Percentiles rank a stretch among this genome's conserved stretches.
Conservation (phyloP, 2,329 filamentous ascomycete genomes). For the Magnaporthiopsis poae region DNA sequence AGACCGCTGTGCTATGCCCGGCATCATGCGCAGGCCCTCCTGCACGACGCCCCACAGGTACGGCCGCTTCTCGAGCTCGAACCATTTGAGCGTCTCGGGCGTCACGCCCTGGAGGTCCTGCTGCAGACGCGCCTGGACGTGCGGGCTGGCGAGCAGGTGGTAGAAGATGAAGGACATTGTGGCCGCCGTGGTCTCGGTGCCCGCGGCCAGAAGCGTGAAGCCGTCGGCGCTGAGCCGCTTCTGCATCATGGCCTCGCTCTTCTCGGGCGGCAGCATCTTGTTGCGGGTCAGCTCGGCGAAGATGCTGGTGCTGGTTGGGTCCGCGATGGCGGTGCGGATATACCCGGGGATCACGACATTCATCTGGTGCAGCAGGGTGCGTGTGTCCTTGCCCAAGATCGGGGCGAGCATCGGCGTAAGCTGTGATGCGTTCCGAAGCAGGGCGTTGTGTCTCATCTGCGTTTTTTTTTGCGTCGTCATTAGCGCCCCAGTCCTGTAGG, state of each 20-base stretch:
- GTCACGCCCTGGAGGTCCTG: slow-evolving; percentile 19
- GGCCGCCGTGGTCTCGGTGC: slow-evolving; percentile 27
- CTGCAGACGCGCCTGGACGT: slow-evolving; percentile 16
- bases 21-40: slow-evolving; percentile 18
- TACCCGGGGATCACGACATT: slow-evolving; percentile 13
- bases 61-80: slow-evolving; percentile 27
- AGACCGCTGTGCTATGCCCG: slow-evolving; percentile 14
- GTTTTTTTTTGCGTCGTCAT: background rate
- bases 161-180: slow-evolving; percentile 20
- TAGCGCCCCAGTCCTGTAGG: background rate
- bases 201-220: slow-evolving; percentile 25
- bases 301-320: slow-evolving; percentile 7
- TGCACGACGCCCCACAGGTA: slow-evolving; percentile 22
- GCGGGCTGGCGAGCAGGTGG: slow-evolving; percentile 20
- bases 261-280: slow-evolving; percentile 26
- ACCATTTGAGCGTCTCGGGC: slow-evolving; percentile 16
- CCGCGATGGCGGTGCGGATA: slow-evolving; percentile 12
- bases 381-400: slow-evolving; percentile 13
- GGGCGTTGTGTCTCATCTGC: slow-evolving; percentile 20
- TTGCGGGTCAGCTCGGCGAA: slow-evolving; percentile 2
- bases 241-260: slow-evolving; percentile 25
- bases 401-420: slow-evolving; percentile 18
- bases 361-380: slow-evolving; percentile 11
- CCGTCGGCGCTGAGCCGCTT: slow-evolving; percentile 28
- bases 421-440: slow-evolving; percentile 19